A percentile compares a stretch with the other conserved stretches of the same genome.
phyloP scores from a whole-genome alignment of 805 yeast species.

The Candida cerambycidarum region DNA sequence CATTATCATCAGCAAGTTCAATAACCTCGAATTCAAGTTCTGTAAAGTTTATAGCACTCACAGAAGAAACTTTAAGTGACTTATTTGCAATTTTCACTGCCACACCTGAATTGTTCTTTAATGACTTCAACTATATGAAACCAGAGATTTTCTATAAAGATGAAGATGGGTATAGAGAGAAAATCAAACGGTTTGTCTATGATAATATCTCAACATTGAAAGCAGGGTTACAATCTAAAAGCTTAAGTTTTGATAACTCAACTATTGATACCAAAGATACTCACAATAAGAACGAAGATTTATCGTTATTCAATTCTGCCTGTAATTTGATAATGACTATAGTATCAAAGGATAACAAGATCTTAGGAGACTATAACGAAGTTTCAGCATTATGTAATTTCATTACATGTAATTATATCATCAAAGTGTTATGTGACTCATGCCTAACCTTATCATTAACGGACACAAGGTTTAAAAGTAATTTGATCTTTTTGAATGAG shows the following conservation, averaged over 20 bases:
- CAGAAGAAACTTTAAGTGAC: conserved; percentile 34
- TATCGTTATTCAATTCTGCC: conserved; percentile 33
- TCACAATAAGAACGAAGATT: conserved; percentile 6
- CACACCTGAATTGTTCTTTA: conserved; percentile 34
- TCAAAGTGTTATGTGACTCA: conserved; percentile 35
- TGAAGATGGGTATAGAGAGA: conserved; percentile 16
- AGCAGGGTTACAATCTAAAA: conserved; percentile 19
- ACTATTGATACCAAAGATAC: neutral
- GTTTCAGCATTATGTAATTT: conserved; percentile 28
- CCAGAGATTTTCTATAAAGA: conserved; percentile 15
- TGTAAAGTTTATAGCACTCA: conserved; percentile 8
- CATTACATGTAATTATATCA: conserved; percentile 28
- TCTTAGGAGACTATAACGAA: conserved; percentile 19
- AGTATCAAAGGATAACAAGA: conserved; percentile 19
- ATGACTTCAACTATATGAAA: conserved; percentile 24
- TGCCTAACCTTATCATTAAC: conserved; percentile 33
- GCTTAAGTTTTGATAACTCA: neutral
- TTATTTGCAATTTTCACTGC: conserved; percentile 32
- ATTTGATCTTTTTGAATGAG: conserved; percentile 34
- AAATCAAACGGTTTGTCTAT: conserved; percentile 20
- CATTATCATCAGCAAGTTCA: conserved; percentile 4
- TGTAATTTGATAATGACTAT: conserved; percentile 31
- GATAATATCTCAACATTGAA: conserved; percentile 23
- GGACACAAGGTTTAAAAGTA: conserved; percentile 36
- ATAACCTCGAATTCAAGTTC: neutral